These are phyloP conservation scores for Scheffersomyces amazonensis DNA, from an alignment of 805 yeast species.

Conservation along the genomic window DNA sequence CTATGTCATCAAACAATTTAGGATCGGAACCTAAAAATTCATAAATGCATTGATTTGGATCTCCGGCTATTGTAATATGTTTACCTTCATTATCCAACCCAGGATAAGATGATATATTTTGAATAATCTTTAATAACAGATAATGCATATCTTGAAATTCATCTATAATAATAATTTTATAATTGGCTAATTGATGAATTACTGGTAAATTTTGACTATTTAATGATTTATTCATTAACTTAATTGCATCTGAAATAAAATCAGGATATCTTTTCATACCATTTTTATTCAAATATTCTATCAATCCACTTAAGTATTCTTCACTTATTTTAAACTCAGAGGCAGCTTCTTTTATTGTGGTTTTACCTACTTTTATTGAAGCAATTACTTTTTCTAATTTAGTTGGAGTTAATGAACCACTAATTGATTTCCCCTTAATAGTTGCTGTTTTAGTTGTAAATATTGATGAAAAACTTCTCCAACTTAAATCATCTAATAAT, in stretches of 20 bases:
- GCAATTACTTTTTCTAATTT: constrained; percentile 22
- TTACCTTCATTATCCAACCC: constrained; percentile 21
- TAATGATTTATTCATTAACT: constrained; percentile 25
- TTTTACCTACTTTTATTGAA: constrained; percentile 18
- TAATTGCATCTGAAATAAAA: constrained; percentile 28
- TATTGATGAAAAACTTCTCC: constrained; percentile 36
- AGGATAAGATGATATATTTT: constrained; percentile 34
- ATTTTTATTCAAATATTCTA: constrained; percentile 26
- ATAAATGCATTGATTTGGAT: constrained; percentile 68
- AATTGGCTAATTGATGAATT: constrained; percentile 21
- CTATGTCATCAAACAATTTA: constrained; percentile 23
- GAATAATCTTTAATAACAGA: constrained; percentile 44
- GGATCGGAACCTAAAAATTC: constrained; percentile 58
- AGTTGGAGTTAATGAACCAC: constrained; percentile 19
- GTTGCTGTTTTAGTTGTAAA: constrained; percentile 32
- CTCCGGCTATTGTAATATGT: constrained; percentile 70
- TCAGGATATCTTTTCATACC: constrained; percentile 37
- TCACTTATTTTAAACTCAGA: constrained; percentile 18
- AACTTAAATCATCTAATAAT: constrained; percentile 54
- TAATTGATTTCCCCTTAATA: constrained; percentile 17
- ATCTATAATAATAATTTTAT: constrained; percentile 53
- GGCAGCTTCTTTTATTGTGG: constrained; percentile 20
- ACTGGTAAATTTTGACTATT: constrained; percentile 3
- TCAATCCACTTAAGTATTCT: constrained; percentile 22
- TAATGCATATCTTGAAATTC: constrained; percentile 73